phyloP scores from a whole-genome alignment of 1,284 basidiomycete genomes.

The Coriolopsis trogii region DNA sequence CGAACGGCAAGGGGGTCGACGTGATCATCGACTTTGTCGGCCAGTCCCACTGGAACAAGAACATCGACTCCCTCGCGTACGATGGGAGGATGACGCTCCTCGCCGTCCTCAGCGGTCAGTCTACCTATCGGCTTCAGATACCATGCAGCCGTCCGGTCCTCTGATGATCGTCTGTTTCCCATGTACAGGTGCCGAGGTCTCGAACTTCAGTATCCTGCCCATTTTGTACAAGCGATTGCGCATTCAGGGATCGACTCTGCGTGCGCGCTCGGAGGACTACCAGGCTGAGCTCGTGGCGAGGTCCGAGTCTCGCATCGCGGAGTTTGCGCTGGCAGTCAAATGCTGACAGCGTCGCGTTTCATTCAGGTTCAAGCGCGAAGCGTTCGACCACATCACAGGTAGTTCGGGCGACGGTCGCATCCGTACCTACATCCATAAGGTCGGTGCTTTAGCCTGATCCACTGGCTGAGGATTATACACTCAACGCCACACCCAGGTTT shows the following conservation, averaged over 20 bases:
- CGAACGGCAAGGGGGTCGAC: slow-evolving; percentile 71
- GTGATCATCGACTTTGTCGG: slow-evolving; percentile 91
- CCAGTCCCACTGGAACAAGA: slow-evolving; percentile 81
- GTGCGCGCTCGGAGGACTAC: slow-evolving; percentile 79
- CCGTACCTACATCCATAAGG: slow-evolving; percentile 80
- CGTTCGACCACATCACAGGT: slow-evolving; percentile 64
- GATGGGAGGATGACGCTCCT: slow-evolving; percentile 83
- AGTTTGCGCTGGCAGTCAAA: not conserved
- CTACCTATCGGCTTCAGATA: not conserved
- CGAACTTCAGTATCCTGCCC: slow-evolving; percentile 65
- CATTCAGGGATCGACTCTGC: slow-evolving; percentile 88
- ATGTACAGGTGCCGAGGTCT: slow-evolving; percentile 62
- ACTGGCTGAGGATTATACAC: too few relatives aligned
- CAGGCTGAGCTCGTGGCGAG: slow-evolving; percentile 77
- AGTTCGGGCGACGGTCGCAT: slow-evolving; percentile 60
- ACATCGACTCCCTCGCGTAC: slow-evolving; percentile 74
- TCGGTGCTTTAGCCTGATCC: slow-evolving; percentile 25
- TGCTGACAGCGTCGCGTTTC: slow-evolving; percentile 1
- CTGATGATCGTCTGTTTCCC: not conserved
- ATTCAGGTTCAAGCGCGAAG: slow-evolving; percentile 46
- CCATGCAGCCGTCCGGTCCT: not conserved
- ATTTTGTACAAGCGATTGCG: slow-evolving; percentile 87
- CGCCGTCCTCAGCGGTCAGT: slow-evolving; percentile 70
- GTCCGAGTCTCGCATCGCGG: slow-evolving; percentile 42
- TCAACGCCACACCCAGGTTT: slow-evolving; percentile 72